Percentiles rank a stretch among this genome's conserved stretches.
phyloP scores from a whole-genome alignment of 164 flowering plant genomes.

The Stephania cephalantha region DNA sequence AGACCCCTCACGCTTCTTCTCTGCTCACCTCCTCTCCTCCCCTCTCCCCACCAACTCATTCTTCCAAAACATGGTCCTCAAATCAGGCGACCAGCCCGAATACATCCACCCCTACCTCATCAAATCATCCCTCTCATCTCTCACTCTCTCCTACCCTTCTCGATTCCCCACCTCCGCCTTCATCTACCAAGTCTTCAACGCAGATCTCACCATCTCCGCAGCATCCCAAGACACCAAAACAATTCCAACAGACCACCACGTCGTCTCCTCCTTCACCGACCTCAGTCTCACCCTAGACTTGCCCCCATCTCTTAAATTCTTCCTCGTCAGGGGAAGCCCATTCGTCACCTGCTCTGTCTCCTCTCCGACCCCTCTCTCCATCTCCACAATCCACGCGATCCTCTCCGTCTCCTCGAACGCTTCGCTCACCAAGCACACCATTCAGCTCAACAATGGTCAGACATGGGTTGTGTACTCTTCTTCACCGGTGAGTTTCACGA shows the following conservation, averaged over 20 bases:
- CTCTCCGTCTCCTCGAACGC: conserved; percentile 34
- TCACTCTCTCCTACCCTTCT: conserved; percentile 74
- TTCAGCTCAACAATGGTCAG: conserved; percentile 64
- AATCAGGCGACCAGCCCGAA: conserved; percentile 86
- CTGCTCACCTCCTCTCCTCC: conserved; percentile 57
- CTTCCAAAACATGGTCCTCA: conserved; percentile 83
- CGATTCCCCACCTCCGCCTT: conserved; percentile 40
- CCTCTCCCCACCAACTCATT: conserved; percentile 95
- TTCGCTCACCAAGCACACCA: conserved; percentile 42
- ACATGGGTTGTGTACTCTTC: conserved; percentile 81
- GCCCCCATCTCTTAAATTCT: conserved; percentile 52
- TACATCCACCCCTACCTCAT: conserved; percentile 88
- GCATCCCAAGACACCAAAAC: conserved; percentile 8
- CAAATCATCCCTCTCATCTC: conserved; percentile 54
- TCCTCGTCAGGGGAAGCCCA: conserved; percentile 89
- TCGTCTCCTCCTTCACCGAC: conserved; percentile 56
- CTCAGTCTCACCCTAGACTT: conserved; percentile 70
- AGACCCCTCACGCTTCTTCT: conserved; percentile 73
- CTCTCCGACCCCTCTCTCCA: conserved; percentile 25
- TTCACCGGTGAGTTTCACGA: conserved; percentile 40
- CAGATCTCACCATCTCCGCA: conserved; percentile 64
- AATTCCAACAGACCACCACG: conserved; percentile 19
- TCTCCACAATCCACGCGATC: conserved; percentile 64
- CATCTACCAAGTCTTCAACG: conserved; percentile 50
- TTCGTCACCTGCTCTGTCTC: conserved; percentile 47